Percentiles rank a stretch among this genome's conserved stretches.
phyloP scores from a whole-genome alignment of 331 rosid genomes.

The Rhamnella rubrinervis region DNA sequence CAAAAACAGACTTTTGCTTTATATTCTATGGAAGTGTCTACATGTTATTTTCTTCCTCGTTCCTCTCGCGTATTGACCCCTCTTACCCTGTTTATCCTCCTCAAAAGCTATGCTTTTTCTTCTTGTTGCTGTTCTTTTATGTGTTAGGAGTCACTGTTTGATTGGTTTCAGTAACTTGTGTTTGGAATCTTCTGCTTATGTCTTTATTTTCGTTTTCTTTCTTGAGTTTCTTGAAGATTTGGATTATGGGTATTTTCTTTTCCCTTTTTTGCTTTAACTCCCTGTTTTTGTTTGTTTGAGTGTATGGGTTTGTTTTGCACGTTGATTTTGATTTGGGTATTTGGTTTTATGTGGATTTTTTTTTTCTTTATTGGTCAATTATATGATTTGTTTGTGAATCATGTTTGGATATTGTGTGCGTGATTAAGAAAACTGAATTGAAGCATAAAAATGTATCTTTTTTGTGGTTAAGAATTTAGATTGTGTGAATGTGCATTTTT shows the following conservation, averaged over 20 bases:
- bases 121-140: neutral
- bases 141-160: neutral
- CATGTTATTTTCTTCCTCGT: neutral
- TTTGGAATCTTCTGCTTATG: neutral
- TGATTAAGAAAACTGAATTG: no score
- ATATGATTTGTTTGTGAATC: no score
- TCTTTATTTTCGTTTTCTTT: neutral
- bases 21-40: no score
- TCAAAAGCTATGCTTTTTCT: slow-evolving; percentile 6
- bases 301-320: neutral
- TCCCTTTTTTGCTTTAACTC: neutral
- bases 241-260: neutral
- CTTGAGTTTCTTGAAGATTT: neutral
- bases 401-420: no score
- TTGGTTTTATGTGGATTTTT: neutral
- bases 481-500: no score
- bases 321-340: neutral
- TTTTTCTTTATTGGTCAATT: no score
- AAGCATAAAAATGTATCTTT: no score
- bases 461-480: no score
- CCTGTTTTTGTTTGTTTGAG: neutral
- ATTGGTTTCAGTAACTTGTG: neutral
- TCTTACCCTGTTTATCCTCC: neutral
- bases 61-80: neutral
- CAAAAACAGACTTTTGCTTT: neutral